Conservation (phyloP, 164 flowering plant species). For the Taxillus chinensis region DNA sequence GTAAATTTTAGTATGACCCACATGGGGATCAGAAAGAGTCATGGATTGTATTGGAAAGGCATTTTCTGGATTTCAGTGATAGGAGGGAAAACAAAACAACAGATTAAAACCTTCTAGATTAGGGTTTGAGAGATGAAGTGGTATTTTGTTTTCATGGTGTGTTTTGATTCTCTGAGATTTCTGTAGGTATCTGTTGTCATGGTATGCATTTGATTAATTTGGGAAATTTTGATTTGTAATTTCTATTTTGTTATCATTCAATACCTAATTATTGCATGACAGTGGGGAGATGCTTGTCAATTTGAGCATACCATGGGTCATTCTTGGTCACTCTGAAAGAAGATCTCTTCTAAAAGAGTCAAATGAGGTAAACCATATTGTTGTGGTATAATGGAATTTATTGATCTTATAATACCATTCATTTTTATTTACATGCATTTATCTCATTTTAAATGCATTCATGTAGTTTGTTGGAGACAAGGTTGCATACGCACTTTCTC, state of each 20-base stretch:
- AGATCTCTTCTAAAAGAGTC: constrained; percentile 43
- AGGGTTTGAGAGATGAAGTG: no score
- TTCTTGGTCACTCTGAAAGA: constrained; percentile 66
- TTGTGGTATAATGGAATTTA: no score
- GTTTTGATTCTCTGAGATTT: no score
- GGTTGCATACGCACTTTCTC: constrained; percentile 56
- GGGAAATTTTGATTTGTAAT: background rate
- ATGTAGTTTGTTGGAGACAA: constrained; percentile 54
- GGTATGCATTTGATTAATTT: background rate
- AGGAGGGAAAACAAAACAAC: no score
- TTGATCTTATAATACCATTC: no score
- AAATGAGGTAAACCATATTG: constrained; percentile 30
- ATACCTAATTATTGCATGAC: constrained; percentile 2
- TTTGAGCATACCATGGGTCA: constrained; percentile 58
- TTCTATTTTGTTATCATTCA: background rate
- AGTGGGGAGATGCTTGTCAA: constrained; percentile 66
- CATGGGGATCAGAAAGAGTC: no score
- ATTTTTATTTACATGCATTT: background rate
- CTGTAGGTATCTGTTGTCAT: no score
- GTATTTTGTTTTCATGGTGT: no score
- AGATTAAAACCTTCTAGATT: no score
- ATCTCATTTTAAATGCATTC: background rate
- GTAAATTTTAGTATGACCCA: no score
- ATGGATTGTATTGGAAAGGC: no score
- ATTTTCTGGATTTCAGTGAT: no score